phyloP scores from a whole-genome alignment of 2,329 filamentous ascomycete species.

The Paracoccidioides brasiliensis region DNA sequence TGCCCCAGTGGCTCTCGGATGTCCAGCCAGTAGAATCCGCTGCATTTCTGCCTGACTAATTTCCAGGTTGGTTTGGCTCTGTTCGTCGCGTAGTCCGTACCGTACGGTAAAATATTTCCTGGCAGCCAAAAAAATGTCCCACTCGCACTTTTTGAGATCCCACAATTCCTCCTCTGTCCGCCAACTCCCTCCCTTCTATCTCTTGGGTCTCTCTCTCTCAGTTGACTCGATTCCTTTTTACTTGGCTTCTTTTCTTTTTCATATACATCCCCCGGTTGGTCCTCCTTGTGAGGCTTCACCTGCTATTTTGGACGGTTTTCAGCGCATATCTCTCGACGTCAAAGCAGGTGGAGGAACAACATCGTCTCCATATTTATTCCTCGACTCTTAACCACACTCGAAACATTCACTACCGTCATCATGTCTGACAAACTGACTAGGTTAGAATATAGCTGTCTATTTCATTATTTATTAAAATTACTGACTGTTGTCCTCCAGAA shows the following conservation, averaged over 20 bases:
- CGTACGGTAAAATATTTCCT: background rate
- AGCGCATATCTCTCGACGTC: background rate
- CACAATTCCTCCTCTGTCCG: background rate
- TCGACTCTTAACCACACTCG: background rate
- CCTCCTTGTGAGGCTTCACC: background rate
- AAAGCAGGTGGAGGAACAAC: background rate
- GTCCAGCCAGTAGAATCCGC: background rate
- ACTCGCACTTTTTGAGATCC: background rate
- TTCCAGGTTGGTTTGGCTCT: no score
- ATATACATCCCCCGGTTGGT: slow-evolving; percentile 4
- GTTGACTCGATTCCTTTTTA: background rate
- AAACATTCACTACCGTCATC: slow-evolving; percentile 22
- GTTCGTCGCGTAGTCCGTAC: background rate
- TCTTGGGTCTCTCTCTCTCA: background rate
- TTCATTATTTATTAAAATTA: slow-evolving; percentile 7
- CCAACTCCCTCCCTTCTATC: background rate
- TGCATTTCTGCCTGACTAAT: background rate
- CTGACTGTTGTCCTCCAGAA: slow-evolving; percentile 43
- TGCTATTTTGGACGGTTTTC: background rate
- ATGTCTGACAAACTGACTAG: slow-evolving; percentile 94
- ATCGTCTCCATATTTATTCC: background rate
- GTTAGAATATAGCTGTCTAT: slow-evolving; percentile 41
- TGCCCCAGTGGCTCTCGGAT: background rate
- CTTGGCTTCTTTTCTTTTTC: slow-evolving; percentile 4
- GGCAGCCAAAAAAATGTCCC: background rate